These are phyloP conservation scores for Mycena pura DNA, from an alignment of 768 basidiomycete genomes.

Conservation along the genomic window DNA sequence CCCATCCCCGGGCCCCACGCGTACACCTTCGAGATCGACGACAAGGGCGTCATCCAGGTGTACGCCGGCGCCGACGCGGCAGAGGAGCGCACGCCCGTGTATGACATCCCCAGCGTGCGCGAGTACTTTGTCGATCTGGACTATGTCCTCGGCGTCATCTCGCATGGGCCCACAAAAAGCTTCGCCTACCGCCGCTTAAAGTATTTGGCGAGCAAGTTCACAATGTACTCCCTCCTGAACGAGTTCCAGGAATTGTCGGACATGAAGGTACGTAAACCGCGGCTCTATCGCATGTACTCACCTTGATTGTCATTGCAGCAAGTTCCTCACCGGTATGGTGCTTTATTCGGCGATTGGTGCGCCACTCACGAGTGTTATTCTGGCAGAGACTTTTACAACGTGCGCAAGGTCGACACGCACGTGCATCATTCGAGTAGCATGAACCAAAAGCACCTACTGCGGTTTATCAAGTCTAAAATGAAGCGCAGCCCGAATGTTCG, in stretches of 20 bases:
- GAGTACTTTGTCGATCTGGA: constrained; percentile 98
- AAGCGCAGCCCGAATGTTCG: constrained; percentile 81
- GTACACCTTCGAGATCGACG: constrained; percentile 78
- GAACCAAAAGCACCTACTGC: constrained; percentile 98
- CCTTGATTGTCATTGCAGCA: constrained; percentile 47
- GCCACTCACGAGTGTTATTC: neutral
- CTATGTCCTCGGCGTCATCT: constrained; percentile 86
- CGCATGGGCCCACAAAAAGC: constrained; percentile 95
- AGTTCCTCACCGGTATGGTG: constrained; percentile 80
- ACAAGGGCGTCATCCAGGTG: too few species aligned
- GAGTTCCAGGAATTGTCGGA: constrained; percentile 94
- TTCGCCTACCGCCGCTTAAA: constrained; percentile 92
- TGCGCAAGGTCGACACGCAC: constrained; percentile 98
- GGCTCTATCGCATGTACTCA: neutral
- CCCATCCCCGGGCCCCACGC: constrained; percentile 72
- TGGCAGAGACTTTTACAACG: constrained; percentile 95
- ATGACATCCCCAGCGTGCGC: constrained; percentile 81
- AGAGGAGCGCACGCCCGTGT: constrained; percentile 63
- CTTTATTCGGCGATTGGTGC: too few species aligned
- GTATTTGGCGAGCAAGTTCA: constrained; percentile 93
- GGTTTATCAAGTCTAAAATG: constrained; percentile 99
- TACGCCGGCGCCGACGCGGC: too few species aligned
- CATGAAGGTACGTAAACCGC: constrained; percentile 98
- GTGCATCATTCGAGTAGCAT: constrained; percentile 98
- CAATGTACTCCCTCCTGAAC: constrained; percentile 90